Evolutionary conservation across 345 rosid species (phyloP).

Genomic region (Brassica nigra): DNA sequence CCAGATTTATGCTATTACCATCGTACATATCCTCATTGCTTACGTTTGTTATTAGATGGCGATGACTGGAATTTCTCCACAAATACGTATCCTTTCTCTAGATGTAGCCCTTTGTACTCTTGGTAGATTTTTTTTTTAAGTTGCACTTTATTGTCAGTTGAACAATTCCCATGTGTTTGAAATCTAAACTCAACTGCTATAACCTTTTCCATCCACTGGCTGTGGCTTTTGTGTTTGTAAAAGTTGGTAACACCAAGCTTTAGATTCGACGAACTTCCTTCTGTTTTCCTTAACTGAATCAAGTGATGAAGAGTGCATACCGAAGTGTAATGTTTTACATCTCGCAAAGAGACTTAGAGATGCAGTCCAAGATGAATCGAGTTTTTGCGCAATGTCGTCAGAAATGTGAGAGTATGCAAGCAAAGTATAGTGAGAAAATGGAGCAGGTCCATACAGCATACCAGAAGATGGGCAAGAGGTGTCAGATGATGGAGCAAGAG

Average conservation of each 20-base stretch:
- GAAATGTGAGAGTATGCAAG: conserved; percentile 90
- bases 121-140: background rate
- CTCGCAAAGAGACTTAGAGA: conserved; percentile 88
- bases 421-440: conserved; percentile 82
- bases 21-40: conserved; percentile 24
- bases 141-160: background rate
- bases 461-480: conserved; percentile 82
- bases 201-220: background rate
- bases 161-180: background rate
- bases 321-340: conserved; percentile 85
- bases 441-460: conserved; percentile 94
- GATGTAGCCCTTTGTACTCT: conserved; percentile 43
- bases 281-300: conserved; percentile 49
- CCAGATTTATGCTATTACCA: background rate
- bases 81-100: conserved; percentile 73
- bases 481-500: conserved; percentile 94
- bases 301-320: conserved; percentile 94
- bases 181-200: background rate
- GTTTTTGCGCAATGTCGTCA: conserved; percentile 77
- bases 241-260: background rate
- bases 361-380: conserved; percentile 89
- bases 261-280: conserved; percentile 19
- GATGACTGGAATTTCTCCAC: conserved; percentile 93
- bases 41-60: conserved; percentile 64
- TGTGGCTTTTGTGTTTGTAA: background rate